Percentiles rank a stretch among this genome's conserved stretches.
Conservation (phyloP, 2,329 filamentous ascomycete species). For the Eutypa lata region DNA sequence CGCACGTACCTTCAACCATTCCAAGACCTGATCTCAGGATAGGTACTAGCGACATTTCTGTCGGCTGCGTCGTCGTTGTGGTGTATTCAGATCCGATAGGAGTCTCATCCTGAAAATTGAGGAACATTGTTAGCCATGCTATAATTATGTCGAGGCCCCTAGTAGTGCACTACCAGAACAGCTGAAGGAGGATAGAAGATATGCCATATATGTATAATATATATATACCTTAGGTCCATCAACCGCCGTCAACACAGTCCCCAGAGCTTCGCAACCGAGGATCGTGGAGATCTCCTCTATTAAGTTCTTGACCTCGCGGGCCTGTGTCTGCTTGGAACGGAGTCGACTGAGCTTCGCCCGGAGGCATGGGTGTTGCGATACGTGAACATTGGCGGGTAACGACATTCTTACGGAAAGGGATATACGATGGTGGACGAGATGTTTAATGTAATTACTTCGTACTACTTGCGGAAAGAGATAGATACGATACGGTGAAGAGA, state of each 20-base stretch:
- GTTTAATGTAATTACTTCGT: too few species aligned
- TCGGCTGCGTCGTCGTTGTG: conserved; percentile 59
- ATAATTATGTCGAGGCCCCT: conserved; percentile 1
- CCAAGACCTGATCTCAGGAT: conserved; percentile 89
- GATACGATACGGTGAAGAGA: too few species aligned
- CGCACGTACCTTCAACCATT: conserved; percentile 74
- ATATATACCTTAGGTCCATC: conserved; percentile 61
- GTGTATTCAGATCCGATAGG: conserved; percentile 76
- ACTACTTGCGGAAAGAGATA: too few species aligned
- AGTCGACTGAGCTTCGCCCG: conserved; percentile 87
- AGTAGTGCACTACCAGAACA: background rate
- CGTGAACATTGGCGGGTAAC: conserved; percentile 63
- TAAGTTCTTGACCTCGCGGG: conserved; percentile 75
- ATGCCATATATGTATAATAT: conserved; percentile 15
- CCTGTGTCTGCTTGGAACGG: conserved; percentile 66
- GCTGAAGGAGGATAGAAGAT: background rate
- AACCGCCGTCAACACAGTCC: conserved; percentile 53
- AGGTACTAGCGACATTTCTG: conserved; percentile 76
- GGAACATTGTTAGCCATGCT: conserved; percentile 1
- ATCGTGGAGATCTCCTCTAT: conserved; percentile 85
- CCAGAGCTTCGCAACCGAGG: conserved; percentile 77
- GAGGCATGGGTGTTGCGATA: conserved; percentile 84
- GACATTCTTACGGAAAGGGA: conserved; percentile 18
- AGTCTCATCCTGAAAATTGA: conserved; percentile 61
- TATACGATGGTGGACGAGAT: background rate